A percentile compares a stretch with the other conserved stretches of the same genome.
phyloP scores from a whole-genome alignment of 2,329 filamentous ascomycete species.

The Chalaropsis thielavioides region DNA sequence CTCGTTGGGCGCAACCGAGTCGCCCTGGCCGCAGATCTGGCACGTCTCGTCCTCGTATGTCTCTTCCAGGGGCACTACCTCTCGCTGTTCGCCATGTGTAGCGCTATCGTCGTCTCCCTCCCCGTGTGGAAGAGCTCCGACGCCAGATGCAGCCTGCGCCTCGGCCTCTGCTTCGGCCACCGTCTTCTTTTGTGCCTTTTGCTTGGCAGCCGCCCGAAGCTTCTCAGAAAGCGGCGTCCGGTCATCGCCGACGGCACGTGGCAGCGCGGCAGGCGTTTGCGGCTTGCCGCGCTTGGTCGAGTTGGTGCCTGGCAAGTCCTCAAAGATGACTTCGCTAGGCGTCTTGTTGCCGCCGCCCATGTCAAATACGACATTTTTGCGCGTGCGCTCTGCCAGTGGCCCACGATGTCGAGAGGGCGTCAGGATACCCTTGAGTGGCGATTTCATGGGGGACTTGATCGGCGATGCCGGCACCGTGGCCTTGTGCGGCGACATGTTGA shows the following conservation, averaged over 20 bases:
- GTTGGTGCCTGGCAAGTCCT: constrained; percentile 33
- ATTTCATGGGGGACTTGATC: constrained; percentile 9
- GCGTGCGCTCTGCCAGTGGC: constrained; percentile 24
- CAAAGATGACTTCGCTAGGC: constrained; percentile 35
- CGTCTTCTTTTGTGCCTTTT: constrained; percentile 19
- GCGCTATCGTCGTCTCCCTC: constrained; percentile 16
- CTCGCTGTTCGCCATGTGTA: neutral
- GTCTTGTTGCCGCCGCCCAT: constrained; percentile 20
- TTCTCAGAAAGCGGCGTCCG: constrained; percentile 16
- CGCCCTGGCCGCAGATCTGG: constrained; percentile 40
- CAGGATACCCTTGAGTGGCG: constrained; percentile 39
- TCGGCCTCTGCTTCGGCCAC: constrained; percentile 11
- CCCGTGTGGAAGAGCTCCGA: constrained; percentile 22
- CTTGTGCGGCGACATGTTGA: constrained; percentile 13
- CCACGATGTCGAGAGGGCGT: constrained; percentile 35
- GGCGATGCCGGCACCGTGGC: constrained; percentile 6
- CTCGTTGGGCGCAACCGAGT: constrained; percentile 44
- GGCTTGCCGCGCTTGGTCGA: constrained; percentile 12
- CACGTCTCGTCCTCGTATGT: constrained; percentile 41
- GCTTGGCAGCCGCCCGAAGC: constrained; percentile 18
- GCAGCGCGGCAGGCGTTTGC: neutral
- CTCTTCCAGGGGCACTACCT: constrained; percentile 20
- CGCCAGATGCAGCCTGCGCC: constrained; percentile 19
- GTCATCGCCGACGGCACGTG: constrained; percentile 4
- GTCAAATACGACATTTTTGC: constrained; percentile 44